A percentile compares a stretch with the other conserved stretches of the same genome.
Evolutionary conservation across 495 filamentous ascomycete genomes (phyloP).

Genomic region (Penicillium paradoxum): DNA sequence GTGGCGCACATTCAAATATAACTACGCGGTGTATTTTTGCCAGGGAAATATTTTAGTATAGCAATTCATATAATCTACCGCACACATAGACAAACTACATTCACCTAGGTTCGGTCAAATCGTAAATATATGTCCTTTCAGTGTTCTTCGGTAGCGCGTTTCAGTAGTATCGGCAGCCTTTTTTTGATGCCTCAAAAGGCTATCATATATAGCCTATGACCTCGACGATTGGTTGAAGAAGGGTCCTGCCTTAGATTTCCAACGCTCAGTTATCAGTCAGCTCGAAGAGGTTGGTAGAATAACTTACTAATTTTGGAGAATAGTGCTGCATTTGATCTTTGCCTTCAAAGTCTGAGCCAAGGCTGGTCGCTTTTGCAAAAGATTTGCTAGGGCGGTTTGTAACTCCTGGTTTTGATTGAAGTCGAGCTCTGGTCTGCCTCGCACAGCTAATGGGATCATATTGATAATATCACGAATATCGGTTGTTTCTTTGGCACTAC

Average conservation of each 20-base stretch:
- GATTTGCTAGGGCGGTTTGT: constrained; percentile 6
- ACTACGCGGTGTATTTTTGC: not conserved
- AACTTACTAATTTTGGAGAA: constrained; percentile 8
- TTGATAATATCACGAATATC: not conserved
- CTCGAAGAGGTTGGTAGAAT: not conserved
- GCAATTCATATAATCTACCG: not conserved
- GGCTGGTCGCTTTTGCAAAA: constrained; percentile 10
- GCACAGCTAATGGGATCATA: not conserved
- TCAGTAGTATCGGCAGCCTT: not conserved
- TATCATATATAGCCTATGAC: not conserved
- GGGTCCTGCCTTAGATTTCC: not conserved
- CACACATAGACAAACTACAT: not conserved
- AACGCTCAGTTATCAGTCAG: not conserved
- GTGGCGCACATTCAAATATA: not conserved
- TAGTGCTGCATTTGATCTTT: constrained; percentile 7
- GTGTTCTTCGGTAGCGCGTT: not conserved
- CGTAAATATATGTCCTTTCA: not conserved
- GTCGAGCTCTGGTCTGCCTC: not conserved
- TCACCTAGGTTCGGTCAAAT: not conserved
- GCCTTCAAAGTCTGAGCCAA: constrained; percentile 7
- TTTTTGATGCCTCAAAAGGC: not conserved
- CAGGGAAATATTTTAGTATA: not conserved
- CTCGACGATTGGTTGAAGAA: not conserved
- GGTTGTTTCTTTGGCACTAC: not conserved
- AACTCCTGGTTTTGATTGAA: constrained; percentile 7